These are phyloP conservation scores for Orobanche coerulescens DNA, from an alignment of 257 asterid genomes.

Conservation along the genomic window DNA sequence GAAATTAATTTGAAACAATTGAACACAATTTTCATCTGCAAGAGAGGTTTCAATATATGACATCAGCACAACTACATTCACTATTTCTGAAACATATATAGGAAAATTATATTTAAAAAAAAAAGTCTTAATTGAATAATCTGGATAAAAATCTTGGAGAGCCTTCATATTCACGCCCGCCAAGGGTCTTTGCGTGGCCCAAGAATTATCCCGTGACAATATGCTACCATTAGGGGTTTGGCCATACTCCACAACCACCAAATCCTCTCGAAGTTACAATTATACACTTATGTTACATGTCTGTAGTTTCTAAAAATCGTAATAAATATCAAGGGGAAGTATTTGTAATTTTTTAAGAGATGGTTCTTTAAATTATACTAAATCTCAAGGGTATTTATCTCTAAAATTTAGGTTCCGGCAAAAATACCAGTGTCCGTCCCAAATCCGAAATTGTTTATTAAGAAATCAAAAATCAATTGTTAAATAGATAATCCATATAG, in stretches of 20 bases:
- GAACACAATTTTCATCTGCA: constrained; percentile 81
- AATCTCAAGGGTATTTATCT: not conserved
- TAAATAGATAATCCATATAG: too few species aligned
- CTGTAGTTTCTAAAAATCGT: too few species aligned
- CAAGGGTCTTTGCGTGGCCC: too few species aligned
- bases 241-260: too few species aligned
- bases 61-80: constrained; percentile 6
- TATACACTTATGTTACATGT: too few species aligned
- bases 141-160: too few species aligned
- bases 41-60: not conserved
- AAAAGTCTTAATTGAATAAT: not conserved
- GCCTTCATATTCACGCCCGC: too few species aligned
- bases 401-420: not conserved
- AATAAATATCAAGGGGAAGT: not conserved
- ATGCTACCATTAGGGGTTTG: too few species aligned
- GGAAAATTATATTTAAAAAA: not conserved
- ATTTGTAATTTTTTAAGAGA: not conserved
- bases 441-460: not conserved
- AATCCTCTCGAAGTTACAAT: too few species aligned
- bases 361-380: not conserved
- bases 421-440: too few species aligned
- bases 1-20: constrained; percentile 60
- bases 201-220: too few species aligned
- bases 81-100: not conserved
- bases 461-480: not conserved